Conservation (phyloP, 352 stramenopile species). For the Globisporangium megalacanthum region DNA sequence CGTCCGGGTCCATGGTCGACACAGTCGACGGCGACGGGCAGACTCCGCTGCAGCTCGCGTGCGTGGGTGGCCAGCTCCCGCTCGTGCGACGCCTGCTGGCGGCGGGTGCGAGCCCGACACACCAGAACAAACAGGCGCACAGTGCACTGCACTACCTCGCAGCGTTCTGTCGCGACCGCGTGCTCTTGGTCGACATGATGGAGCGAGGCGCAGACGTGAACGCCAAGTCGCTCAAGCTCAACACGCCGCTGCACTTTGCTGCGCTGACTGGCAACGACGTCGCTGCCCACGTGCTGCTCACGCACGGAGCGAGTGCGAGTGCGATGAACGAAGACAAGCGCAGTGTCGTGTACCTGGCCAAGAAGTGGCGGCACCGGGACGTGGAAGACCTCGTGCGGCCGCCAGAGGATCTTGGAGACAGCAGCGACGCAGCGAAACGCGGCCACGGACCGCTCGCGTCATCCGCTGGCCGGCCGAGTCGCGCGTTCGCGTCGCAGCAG, state of each 20-base stretch:
- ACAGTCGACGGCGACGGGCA: slow-evolving; percentile 55
- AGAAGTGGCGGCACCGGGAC: slow-evolving; percentile 62
- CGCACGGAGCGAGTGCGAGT: slow-evolving; percentile 50
- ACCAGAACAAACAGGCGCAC: slow-evolving; percentile 69
- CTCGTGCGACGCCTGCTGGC: slow-evolving; percentile 42
- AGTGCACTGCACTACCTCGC: slow-evolving; percentile 60
- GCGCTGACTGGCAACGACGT: slow-evolving; percentile 76
- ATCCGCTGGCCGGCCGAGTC: neutral
- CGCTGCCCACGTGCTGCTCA: slow-evolving; percentile 45
- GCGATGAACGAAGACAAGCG: slow-evolving; percentile 74
- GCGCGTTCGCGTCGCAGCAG: slow-evolving; percentile 1
- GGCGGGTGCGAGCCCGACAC: slow-evolving; percentile 42
- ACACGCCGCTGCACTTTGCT: slow-evolving; percentile 71
- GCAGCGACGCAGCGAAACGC: too few relatives aligned
- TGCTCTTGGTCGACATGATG: slow-evolving; percentile 45
- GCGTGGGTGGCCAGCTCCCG: slow-evolving; percentile 42
- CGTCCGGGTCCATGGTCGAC: slow-evolving; percentile 46
- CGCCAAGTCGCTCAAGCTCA: slow-evolving; percentile 65
- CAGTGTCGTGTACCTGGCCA: slow-evolving; percentile 66
- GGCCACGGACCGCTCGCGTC: neutral
- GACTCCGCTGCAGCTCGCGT: slow-evolving; percentile 52
- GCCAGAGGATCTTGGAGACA: slow-evolving; percentile 21
- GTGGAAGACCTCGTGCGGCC: slow-evolving; percentile 55
- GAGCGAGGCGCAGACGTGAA: slow-evolving; percentile 50
- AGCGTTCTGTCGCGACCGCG: slow-evolving; percentile 50